These are phyloP conservation scores for Calophaca sinica DNA, from an alignment of 306 rosid genomes.

Conservation along the genomic window DNA sequence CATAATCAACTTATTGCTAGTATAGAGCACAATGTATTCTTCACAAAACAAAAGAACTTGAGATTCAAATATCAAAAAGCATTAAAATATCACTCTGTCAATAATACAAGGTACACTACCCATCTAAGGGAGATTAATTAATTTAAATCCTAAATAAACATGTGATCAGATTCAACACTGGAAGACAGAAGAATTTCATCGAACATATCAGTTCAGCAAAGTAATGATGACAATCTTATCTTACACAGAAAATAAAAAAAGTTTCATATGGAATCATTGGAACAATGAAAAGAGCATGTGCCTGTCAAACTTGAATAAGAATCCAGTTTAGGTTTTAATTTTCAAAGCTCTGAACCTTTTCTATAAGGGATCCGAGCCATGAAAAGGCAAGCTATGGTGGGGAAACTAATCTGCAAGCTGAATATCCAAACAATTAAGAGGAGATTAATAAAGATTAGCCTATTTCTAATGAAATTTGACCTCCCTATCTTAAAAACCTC, in stretches of 20 bases:
- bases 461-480: slow-evolving; percentile 4
- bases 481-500: slow-evolving; percentile 4
- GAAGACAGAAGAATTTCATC: not conserved
- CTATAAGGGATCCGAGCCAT: not conserved
- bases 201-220: slow-evolving; percentile 8
- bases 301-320: slow-evolving; percentile 10
- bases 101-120: not conserved
- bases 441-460: slow-evolving; percentile 13
- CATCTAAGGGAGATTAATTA: not conserved
- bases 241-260: not conserved
- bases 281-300: not conserved
- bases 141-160: not conserved
- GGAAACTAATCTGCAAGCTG: slow-evolving; percentile 9
- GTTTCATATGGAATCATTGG: not conserved
- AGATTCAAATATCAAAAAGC: not conserved
- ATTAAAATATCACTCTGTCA: not conserved
- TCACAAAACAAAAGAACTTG: not conserved
- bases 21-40: not conserved
- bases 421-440: not conserved
- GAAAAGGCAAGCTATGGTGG: not conserved
- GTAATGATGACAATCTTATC: slow-evolving; percentile 11
- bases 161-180: not conserved
- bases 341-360: not conserved
- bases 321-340: not conserved
- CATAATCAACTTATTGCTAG: not conserved